Base-by-base conservation (phyloP, 805 yeast species). In the Maudiozyma turicensis region DNA sequence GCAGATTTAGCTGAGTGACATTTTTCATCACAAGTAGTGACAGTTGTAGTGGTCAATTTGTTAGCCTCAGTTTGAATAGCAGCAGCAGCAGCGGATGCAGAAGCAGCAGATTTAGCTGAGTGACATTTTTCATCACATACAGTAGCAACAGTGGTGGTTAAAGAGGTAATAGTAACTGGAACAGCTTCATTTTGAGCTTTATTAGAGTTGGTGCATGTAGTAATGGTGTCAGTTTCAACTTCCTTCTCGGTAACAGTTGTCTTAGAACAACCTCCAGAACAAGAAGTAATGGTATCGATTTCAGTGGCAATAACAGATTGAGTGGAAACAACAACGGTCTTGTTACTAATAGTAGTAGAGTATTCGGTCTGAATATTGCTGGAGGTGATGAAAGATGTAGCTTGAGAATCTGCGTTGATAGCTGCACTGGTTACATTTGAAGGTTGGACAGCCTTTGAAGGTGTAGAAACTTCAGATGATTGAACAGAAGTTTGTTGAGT, bases 61-160 rank as follows among this genome's bases (percentile, higher is more conserved):
- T 8, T 37, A 14, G 47, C 42, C 15, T 39, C 31, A 28, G n/a
- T n/a, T n/a, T n/a, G n/a, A n/a, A n/a, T n/a, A n/a, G n/a, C n/a
- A n/a, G n/a, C n/a, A n/a, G 43, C 43, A n/a, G 33, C 43, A 30
- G 31, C 43, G 15, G 43, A 20, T 8, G 46, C 34, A 8, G 52
- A 41, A 37, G 50, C 45, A 43, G 39, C 45, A 20, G 45, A 32
- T 37, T 46, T 46, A 48, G 48, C 45, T 11, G 53, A 45, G 15
- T 50, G 45, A 43, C 53, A 50, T 13, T 41, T 45, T 37, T 45
- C 48, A 41, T 50, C 51, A 46, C 53, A 50, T 8, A 46, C 47
- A 33, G 53, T 51, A 35, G 42, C 41, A 32, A 48, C 48, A 10
- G 43, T 44, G n/a, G 48, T 44, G 29, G 20, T 46, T n/a, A 40